Evolutionary conservation across 2,329 filamentous ascomycete genomes (phyloP).

Genomic region (Aspergillus proliferans): DNA sequence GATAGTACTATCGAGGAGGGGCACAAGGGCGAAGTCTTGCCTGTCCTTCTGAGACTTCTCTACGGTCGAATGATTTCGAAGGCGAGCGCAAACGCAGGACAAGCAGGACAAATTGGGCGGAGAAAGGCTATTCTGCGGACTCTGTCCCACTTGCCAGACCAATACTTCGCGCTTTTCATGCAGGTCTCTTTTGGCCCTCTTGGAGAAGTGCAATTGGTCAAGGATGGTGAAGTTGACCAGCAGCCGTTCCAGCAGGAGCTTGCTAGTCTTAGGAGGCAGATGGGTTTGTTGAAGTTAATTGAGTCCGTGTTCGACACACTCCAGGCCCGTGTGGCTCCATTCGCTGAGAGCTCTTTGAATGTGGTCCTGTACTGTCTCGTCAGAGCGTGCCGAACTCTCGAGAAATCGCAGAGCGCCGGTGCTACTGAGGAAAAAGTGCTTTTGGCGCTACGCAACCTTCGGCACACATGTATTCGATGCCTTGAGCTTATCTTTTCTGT

Average conservation of each 20-base stretch:
- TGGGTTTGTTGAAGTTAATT: constrained; percentile 88
- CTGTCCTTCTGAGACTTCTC: constrained; percentile 75
- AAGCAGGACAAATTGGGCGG: constrained; percentile 73
- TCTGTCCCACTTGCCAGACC: constrained; percentile 66
- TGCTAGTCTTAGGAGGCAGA: constrained; percentile 68
- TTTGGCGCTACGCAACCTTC: constrained; percentile 43
- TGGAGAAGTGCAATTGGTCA: constrained; percentile 53
- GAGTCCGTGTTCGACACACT: constrained; percentile 80
- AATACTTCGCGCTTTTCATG: constrained; percentile 74
- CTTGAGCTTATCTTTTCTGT: constrained; percentile 71
- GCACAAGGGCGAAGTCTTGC: constrained; percentile 70
- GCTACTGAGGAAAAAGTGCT: constrained; percentile 25
- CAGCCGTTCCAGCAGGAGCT: constrained; percentile 54
- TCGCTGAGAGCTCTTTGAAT: constrained; percentile 63
- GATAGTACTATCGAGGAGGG: constrained; percentile 63
- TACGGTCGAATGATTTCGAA: constrained; percentile 86
- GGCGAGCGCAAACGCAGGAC: constrained; percentile 68
- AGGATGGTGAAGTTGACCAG: constrained; percentile 45
- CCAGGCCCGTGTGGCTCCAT: constrained; percentile 64
- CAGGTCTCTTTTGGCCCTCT: constrained; percentile 72
- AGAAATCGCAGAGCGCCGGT: constrained; percentile 23
- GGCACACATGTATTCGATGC: constrained; percentile 66
- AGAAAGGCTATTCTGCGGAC: constrained; percentile 68
- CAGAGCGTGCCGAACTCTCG: constrained; percentile 55
- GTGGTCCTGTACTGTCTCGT: constrained; percentile 77